Base-by-base conservation (phyloP, 2,329 filamentous ascomycete genomes). In the Sporothrix brunneoviolacea region DNA sequence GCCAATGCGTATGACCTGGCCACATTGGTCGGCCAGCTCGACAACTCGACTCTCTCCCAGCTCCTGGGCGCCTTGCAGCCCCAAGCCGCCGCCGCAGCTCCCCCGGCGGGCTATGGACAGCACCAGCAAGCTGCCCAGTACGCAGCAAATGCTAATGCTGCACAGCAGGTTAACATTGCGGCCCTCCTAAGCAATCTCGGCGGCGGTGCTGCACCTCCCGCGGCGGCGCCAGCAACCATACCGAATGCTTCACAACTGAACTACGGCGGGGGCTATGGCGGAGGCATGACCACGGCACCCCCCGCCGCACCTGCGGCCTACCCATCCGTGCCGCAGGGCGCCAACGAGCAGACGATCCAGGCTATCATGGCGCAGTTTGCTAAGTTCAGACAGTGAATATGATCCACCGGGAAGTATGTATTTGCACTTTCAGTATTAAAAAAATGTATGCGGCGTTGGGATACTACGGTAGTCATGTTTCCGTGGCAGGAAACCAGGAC, bases 311-410 rank as follows among this genome's bases (percentile, higher is more conserved):
- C n/a, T n/a, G n/a, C n/a, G n/a, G n/a, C 58, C 22, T 56, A 59
- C 36, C 48, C 55, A 54, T 56, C 38, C 7, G 15, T 21, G 62
- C 49, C 61, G 62, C 12, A 67, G 69, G 32, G 40, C 4, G 22
- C 36, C n/a, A 52, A 46, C 19, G 54, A 72, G 8, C 70, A 82
- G 12, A 73, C 81, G 48, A 74, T 89, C 58, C 79, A 84, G 62
- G 84, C 86, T 59, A 87, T 90, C 46, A 85, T 90, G 78, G 82
- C 83, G 13, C 82, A 87, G 59, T 68, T 89, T 53, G 79, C 83
- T 41, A 80, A 77, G 58, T 84, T 80, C 60, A 74, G 82, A 55
- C 76, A 82, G 61, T 80, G 60, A 45, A 30, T n/a, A n/a, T n/a
- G n/a, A n/a, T n/a, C n/a, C n/a, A 32, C 15, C 7, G 16, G 13